Evolutionary conservation across 2,329 filamentous ascomycete genomes (phyloP), one percentile per base, ranked within the genome.

Genomic region (Penicillium corylophilum): DNA sequence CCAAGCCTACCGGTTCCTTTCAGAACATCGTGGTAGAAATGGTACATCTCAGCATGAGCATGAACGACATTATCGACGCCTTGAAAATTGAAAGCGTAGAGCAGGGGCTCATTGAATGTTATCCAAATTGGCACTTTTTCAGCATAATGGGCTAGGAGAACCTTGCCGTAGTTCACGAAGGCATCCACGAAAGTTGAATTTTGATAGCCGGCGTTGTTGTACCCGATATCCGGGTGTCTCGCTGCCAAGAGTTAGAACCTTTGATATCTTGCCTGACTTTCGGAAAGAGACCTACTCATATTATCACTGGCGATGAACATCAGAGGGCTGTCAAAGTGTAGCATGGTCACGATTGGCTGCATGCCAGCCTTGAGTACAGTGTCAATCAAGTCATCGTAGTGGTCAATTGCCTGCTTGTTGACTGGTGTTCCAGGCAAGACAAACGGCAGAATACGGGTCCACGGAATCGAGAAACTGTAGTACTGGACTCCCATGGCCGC

Each of bases 401-500:
- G 78, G 2, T 69, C 64, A 15, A 81, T 62, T 0, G 69, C 78
- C 29, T 72, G 61, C 48, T 76, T 64, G 47, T 80, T 81, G 50
- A 81, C 66, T 0, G 75, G 74, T 8, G 70, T 74, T 1, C 69
- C 69, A 0, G 72, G 68, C 0, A 69, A 54, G 3, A 73, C 76
- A 48, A 80, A 80, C 0, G 78, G 78, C 12, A 80, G 64, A 44
- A 80, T 76, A 0, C 78, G 71, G 1, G 72, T 67, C 78, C 77
- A 81, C 0, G 77, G 68, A 39, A 80, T 74, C 2, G 71, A 74
- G 63, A 80, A 79, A 7, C 66, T 70, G 52, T 74, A 75, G 50
- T 71, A 67, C 22, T 70, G 65, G 15, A 71, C 68, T 0, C 71
- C 73, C 54, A 73, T 71, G 0, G 71, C 65, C 0, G 73, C 70